Conservation (phyloP, 1,284 basidiomycete genomes). For the Coniferiporia weirii region DNA sequence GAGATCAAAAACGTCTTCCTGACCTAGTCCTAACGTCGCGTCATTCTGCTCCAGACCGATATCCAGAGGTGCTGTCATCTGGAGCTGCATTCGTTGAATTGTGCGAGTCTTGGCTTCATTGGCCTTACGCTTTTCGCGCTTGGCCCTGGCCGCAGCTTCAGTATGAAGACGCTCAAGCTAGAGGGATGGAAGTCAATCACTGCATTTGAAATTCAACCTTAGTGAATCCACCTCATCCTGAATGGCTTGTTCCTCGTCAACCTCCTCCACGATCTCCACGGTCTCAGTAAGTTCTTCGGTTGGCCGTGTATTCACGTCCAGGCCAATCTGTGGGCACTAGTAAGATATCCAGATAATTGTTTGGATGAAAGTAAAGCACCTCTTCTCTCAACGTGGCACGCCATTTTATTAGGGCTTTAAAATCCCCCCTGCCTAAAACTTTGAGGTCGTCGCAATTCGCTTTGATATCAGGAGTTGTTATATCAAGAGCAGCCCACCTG, state of each 20-base stretch:
- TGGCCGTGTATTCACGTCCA: constrained; percentile 73
- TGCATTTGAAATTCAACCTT: background rate
- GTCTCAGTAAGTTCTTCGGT: constrained; percentile 74
- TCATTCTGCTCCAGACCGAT: constrained; percentile 90
- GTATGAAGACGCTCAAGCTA: constrained; percentile 83
- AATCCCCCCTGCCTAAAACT: constrained; percentile 96
- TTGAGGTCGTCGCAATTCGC: constrained; percentile 89
- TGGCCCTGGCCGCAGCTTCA: constrained; percentile 68
- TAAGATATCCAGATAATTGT: constrained; percentile 7
- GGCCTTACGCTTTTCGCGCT: constrained; percentile 79
- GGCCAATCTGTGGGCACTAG: constrained; percentile 51
- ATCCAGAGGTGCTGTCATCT: constrained; percentile 95
- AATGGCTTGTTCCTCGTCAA: constrained; percentile 87
- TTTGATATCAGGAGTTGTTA: constrained; percentile 79
- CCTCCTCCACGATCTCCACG: constrained; percentile 67
- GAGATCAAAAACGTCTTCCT: constrained; percentile 86
- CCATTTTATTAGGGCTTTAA: constrained; percentile 93
- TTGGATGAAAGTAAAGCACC: constrained; percentile 34
- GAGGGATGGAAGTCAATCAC: constrained; percentile 1
- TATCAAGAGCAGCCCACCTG: constrained; percentile 68
- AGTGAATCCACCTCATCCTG: constrained; percentile 66
- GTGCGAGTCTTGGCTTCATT: constrained; percentile 90
- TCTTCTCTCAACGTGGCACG: constrained; percentile 79
- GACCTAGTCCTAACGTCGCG: constrained; percentile 58
- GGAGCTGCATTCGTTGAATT: constrained; percentile 92